Base-by-base conservation (phyloP, 257 asterid species). In the Handroanthus guayacan region DNA sequence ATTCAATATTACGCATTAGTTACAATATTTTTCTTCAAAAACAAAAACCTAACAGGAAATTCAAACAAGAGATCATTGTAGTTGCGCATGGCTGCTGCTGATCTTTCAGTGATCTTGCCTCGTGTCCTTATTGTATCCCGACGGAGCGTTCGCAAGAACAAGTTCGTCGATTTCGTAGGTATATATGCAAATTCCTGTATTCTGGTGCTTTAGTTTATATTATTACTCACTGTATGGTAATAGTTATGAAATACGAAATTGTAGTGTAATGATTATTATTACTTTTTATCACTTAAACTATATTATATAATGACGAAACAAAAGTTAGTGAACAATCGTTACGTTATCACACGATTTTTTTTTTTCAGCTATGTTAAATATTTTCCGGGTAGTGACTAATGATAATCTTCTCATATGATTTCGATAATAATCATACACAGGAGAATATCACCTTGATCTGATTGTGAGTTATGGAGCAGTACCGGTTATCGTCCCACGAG, bases 371-470 rank as follows among this genome's bases (percentile, higher is more conserved):
- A 6, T 1, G 7, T 69, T 13, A 5, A 25, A 9, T 47, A 14
- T 7, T 37, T 61, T 48, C 57, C 69, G 0, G 71, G 50, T 47
- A 25, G 56, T 57, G 18, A 4, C 17, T 18, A 52, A 12, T 62
- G 25, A 54, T 41, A 10, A 13, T 8, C 41, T 5, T 11, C 31
- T 25, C 31, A 0, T 25, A 25, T 25, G 31, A 25, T 25, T 25
- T 25, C 31, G 31, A 5, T 54, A 1, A 71, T 36, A 16, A 51
- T 62, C 17, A 25, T 12, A 12, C 18, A 48, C 81, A 93, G 97
- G 98, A 3, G 98, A 93, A 38, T 93, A 93, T 25, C 97, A 91
- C 71, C 85, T 91, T 2, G 97, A 93, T 81, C 95, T 93, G 3
- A 83, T 91, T 3, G 92, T 93, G 10, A 93, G 83, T 57, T 89